Conservation (phyloP, 1,139 yeast genomes). For the Candida sojae region DNA sequence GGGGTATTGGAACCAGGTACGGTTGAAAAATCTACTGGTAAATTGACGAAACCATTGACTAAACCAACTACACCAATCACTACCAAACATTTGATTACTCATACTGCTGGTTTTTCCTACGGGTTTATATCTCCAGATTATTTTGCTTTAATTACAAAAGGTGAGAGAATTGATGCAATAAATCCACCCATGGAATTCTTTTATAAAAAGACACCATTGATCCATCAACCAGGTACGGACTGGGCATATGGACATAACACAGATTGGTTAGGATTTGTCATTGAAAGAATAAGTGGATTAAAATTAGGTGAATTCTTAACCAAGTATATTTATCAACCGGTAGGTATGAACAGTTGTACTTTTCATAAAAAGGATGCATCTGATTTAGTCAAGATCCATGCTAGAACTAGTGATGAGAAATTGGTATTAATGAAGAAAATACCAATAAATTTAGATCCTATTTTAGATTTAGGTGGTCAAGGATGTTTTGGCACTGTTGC, state of each 20-base stretch:
- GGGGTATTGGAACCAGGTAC: constrained; percentile 40
- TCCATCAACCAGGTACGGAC: constrained; percentile 53
- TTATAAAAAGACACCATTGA: constrained; percentile 38
- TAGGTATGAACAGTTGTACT: constrained; percentile 42
- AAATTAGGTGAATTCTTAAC: constrained; percentile 43
- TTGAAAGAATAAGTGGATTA: constrained; percentile 45
- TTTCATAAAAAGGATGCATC: constrained; percentile 30
- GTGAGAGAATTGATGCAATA: constrained; percentile 21
- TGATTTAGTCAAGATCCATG: constrained; percentile 28
- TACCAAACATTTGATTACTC: constrained; percentile 48
- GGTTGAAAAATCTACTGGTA: constrained; percentile 36
- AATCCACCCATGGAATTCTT: constrained; percentile 30
- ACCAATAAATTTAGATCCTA: constrained; percentile 26
- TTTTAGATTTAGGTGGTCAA: constrained; percentile 51
- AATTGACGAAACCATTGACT: constrained; percentile 28
- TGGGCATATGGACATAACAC: constrained; percentile 54
- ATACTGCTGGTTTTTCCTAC: constrained; percentile 55
- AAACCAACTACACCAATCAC: constrained; percentile 43
- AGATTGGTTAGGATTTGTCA: constrained; percentile 56
- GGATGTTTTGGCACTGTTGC: constrained; percentile 46
- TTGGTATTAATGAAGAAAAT: constrained; percentile 17
- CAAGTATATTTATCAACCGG: constrained; percentile 43
- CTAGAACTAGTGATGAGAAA: constrained; percentile 20
- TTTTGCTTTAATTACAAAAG: constrained; percentile 20
- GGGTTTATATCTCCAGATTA: constrained; percentile 40